phyloP scores from a whole-genome alignment of 2,329 filamentous ascomycete genomes.

The Aspergillus ochraceus region DNA sequence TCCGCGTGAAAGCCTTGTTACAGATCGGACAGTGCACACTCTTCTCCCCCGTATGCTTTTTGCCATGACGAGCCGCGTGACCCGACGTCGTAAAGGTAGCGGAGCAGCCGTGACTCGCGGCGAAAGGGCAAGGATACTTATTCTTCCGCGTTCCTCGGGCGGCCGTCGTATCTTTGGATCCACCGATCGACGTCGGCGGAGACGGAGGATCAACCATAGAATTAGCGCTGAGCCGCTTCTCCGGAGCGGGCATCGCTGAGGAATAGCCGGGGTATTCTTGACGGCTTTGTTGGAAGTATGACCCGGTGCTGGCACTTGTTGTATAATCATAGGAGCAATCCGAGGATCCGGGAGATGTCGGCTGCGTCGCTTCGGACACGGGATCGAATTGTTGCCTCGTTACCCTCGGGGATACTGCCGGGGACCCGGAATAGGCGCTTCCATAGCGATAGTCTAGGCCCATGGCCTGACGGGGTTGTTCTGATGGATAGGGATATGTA shows the following conservation, averaged over 20 bases:
- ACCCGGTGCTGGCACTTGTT: conserved; percentile 18
- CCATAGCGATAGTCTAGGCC: conserved; percentile 21
- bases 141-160: conserved; percentile 52
- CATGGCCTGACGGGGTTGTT: conserved; percentile 18
- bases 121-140: conserved; percentile 65
- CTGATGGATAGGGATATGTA: conserved; percentile 21
- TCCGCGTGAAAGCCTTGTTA: conserved; percentile 67
- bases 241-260: conserved; percentile 22
- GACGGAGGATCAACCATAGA: conserved; percentile 29
- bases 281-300: conserved; percentile 29
- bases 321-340: conserved; percentile 36
- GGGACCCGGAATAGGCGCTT: conserved; percentile 26
- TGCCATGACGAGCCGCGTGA: conserved; percentile 66
- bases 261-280: conserved; percentile 28
- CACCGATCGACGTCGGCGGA: conserved; percentile 25
- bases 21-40: conserved; percentile 67
- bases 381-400: conserved; percentile 25
- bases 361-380: conserved; percentile 26
- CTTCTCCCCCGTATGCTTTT: conserved; percentile 69
- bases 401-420: conserved; percentile 26
- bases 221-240: conserved; percentile 24
- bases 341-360: conserved; percentile 33
- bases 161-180: conserved; percentile 22
- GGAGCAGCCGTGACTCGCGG: conserved; percentile 57
- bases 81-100: conserved; percentile 68